Percentiles rank a stretch among this genome's conserved stretches.
phyloP scores from a whole-genome alignment of 768 basidiomycete genomes.

The Calvatia gigantea region DNA sequence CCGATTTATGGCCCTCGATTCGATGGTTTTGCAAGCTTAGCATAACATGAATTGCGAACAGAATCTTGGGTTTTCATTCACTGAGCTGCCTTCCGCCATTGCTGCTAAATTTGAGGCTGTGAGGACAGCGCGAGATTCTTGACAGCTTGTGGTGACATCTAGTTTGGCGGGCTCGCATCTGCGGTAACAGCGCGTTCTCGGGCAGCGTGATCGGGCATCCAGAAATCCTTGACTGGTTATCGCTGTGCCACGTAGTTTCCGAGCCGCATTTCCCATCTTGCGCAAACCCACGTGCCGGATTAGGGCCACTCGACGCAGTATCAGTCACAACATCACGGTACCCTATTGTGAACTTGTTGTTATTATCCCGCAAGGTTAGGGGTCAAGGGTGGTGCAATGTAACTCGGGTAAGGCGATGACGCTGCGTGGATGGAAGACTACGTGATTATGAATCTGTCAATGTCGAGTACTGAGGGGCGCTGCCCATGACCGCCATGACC shows the following conservation, averaged over 20 bases:
- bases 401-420: slow-evolving; percentile 1
- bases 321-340: slow-evolving; percentile 11
- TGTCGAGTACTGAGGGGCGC: background rate
- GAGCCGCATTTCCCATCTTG: background rate
- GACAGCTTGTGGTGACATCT: background rate
- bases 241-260: background rate
- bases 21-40: slow-evolving; percentile 25
- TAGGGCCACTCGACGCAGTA: background rate
- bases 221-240: background rate
- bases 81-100: background rate
- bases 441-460: slow-evolving; percentile 6
- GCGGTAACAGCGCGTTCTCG: background rate
- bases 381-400: slow-evolving; percentile 7
- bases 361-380: slow-evolving; percentile 7
- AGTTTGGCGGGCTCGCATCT: background rate
- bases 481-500: background rate
- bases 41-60: slow-evolving; percentile 17
- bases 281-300: slow-evolving; percentile 1
- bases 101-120: background rate
- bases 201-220: background rate
- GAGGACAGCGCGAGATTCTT: background rate
- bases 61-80: slow-evolving; percentile 1
- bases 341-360: background rate
- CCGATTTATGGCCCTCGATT: slow-evolving; percentile 16
- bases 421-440: slow-evolving; percentile 5